These are phyloP conservation scores for Cerrena zonata DNA, from an alignment of 1,284 basidiomycete genomes.

Conservation along the genomic window DNA sequence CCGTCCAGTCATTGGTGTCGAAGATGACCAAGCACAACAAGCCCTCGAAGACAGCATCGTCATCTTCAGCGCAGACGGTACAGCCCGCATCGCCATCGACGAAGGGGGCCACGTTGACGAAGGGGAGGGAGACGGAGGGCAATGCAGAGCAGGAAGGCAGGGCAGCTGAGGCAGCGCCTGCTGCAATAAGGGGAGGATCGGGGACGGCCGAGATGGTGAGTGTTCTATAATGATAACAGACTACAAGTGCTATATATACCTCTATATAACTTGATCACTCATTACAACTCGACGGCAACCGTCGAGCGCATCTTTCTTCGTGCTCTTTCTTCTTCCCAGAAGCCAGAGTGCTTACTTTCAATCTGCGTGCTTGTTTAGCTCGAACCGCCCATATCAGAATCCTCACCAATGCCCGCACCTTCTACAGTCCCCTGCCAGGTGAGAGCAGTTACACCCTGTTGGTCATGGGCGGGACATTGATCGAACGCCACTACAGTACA, in stretches of 20 bases:
- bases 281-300: neutral
- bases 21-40: neutral
- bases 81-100: neutral
- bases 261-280: neutral
- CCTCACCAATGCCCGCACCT: constrained; percentile 17
- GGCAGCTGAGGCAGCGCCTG: neutral
- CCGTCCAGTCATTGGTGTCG: neutral
- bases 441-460: constrained; percentile 13
- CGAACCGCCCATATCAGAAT: neutral
- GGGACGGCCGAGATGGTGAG: constrained; percentile 2
- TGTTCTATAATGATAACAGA: neutral
- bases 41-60: neutral
- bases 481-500: constrained; percentile 55
- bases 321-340: too few species aligned
- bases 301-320: too few species aligned
- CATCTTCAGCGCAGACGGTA: neutral
- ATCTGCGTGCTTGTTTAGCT: neutral
- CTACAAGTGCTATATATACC: constrained; percentile 1
- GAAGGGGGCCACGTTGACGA: neutral
- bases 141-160: neutral
- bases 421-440: constrained; percentile 63
- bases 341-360: neutral
- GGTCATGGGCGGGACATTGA: neutral
- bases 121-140: neutral
- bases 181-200: neutral